Evolutionary conservation across 495 filamentous ascomycete genomes (phyloP).

Genomic region (Penicillium crystallinum): DNA sequence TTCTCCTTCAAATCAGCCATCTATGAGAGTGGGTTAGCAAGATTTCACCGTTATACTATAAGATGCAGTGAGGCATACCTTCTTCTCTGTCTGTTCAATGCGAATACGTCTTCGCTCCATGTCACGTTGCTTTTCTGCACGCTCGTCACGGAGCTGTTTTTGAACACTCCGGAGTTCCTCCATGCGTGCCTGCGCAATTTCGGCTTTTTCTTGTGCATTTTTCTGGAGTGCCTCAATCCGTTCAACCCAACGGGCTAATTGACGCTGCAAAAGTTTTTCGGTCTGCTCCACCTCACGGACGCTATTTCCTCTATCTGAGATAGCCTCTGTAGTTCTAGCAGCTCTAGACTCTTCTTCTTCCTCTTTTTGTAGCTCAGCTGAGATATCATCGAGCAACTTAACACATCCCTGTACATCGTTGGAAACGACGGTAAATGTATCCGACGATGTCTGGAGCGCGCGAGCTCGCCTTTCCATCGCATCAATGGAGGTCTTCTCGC

Average conservation of each 20-base stretch:
- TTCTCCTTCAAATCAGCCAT: slow-evolving; percentile 97
- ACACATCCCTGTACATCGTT: slow-evolving; percentile 80
- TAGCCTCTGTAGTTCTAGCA: slow-evolving; percentile 72
- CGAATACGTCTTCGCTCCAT: slow-evolving; percentile 85
- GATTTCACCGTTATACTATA: not conserved
- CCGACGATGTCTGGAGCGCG: slow-evolving; percentile 85
- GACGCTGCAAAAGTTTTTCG: slow-evolving; percentile 76
- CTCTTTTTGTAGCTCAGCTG: slow-evolving; percentile 76
- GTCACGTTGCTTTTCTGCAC: slow-evolving; percentile 75
- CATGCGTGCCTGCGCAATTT: slow-evolving; percentile 77
- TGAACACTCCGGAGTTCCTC: slow-evolving; percentile 81
- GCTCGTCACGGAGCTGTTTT: slow-evolving; percentile 74
- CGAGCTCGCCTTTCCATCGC: slow-evolving; percentile 76
- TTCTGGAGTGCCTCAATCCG: slow-evolving; percentile 75
- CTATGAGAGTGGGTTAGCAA: slow-evolving; percentile 40
- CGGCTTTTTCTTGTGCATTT: slow-evolving; percentile 73
- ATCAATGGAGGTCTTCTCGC: slow-evolving; percentile 80
- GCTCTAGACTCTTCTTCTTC: slow-evolving; percentile 82
- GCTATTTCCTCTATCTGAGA: slow-evolving; percentile 79
- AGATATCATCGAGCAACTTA: slow-evolving; percentile 83
- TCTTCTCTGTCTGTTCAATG: slow-evolving; percentile 98
- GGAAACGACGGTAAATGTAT: slow-evolving; percentile 78
- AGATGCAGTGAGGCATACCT: slow-evolving; percentile 51
- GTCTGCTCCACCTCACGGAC: slow-evolving; percentile 86
- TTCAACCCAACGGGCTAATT: slow-evolving; percentile 76